Evolutionary conservation across 1,284 basidiomycete species (phyloP), one percentile per base, ranked within the genome.

Genomic region (Fistulina hepatica): DNA sequence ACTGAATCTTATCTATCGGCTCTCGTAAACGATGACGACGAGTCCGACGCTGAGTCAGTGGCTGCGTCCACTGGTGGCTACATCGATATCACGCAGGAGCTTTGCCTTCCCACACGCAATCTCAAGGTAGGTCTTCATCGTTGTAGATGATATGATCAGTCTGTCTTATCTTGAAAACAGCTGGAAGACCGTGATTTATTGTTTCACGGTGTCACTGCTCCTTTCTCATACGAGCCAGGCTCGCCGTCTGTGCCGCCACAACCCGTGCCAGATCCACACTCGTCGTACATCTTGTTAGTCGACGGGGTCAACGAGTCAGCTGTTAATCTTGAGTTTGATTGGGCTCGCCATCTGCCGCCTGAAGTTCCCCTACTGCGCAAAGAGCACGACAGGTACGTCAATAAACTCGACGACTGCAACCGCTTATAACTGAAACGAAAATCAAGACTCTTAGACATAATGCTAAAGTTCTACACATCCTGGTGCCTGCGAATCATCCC

Each of bases 391-490:
- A 69, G 59, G 57, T 64, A 36, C 27, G 54, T 48, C 15, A n/a
- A 32, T 40, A 23, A 21, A 30, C 36, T 22, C 20, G 28, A 26
- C 34, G 17, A 28, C 21, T 37, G 28, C 20, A 25, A 41, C 22
- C 22, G 22, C 15, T 11, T n/a, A n/a, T n/a, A n/a, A n/a, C n/a
- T n/a, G n/a, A n/a, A n/a, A n/a, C 33, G 19, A 8, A 30, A 35
- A 22, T 23, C 13, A 40, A 67, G 65, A 41, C 56, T 77, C 2
- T 63, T 81, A 27, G 67, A 72, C 34, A 59, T 74, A 5, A 52
- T 70, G 17, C 76, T 79, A 63, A 69, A 70, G 42, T 77, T 76
- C 54, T 71, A 71, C 55, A 67, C 69, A 5, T 65, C 63, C 4
- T 80, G 76, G 76, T 70, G 70, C 44, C 57, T 67, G n/a, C 60